Conservation (phyloP, 148 eudicot species). For the Camellia granthamiana region DNA sequence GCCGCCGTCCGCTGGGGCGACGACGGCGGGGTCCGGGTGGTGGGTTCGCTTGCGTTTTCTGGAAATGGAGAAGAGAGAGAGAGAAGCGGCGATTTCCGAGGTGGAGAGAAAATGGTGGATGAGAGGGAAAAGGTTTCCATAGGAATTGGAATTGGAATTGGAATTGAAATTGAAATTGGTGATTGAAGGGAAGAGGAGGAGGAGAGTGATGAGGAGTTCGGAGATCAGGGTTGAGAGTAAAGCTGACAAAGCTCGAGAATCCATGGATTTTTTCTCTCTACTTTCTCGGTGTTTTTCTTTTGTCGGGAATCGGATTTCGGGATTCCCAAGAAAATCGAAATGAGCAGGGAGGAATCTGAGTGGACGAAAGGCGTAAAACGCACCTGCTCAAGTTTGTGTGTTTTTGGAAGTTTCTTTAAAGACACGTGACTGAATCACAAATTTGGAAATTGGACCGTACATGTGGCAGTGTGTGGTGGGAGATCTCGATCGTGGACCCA, state of each 20-base stretch:
- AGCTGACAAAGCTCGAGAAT: slow-evolving; percentile 53
- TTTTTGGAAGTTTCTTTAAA: not conserved
- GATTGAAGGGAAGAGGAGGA: slow-evolving; percentile 42
- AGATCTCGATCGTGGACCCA: not conserved
- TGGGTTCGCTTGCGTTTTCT: slow-evolving; percentile 54
- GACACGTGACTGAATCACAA: not conserved
- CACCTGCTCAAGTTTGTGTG: not conserved
- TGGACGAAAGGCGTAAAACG: not conserved
- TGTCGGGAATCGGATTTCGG: not conserved
- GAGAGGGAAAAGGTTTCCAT: slow-evolving; percentile 22
- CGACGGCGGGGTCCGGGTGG: slow-evolving; percentile 11
- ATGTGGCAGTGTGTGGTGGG: not conserved
- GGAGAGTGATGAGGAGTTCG: slow-evolving; percentile 38
- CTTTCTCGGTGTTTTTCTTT: not conserved
- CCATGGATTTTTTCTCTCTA: slow-evolving; percentile 21
- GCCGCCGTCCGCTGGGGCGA: not conserved
- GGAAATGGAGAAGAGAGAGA: slow-evolving; percentile 28
- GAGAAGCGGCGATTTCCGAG: slow-evolving; percentile 42
- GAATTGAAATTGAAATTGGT: slow-evolving; percentile 21
- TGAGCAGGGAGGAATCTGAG: not conserved
- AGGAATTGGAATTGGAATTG: slow-evolving; percentile 23
- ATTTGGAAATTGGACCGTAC: not conserved
- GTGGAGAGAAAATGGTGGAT: slow-evolving; percentile 44
- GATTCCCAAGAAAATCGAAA: not conserved
- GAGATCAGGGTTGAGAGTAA: slow-evolving; percentile 66